Conservation (phyloP, 176 grass and related monocot genomes). For the Musa itinerans region DNA sequence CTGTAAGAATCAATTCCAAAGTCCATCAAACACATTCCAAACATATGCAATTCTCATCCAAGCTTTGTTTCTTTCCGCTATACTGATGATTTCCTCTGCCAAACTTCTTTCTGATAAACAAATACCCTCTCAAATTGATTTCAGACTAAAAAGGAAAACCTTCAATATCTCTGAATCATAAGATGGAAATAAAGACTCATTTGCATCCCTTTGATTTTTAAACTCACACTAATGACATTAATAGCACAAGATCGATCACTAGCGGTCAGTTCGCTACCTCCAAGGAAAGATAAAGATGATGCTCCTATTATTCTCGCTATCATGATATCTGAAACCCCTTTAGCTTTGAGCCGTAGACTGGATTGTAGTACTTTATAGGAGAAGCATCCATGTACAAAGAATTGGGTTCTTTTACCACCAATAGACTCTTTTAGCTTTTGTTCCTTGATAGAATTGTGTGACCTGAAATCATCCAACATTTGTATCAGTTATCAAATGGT, state of each 20-base stretch:
- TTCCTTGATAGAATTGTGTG: background rate
- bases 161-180: no score
- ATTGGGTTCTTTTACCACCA: background rate
- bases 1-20: background rate
- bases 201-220: no score
- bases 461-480: no score
- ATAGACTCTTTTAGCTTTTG: background rate
- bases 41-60: background rate
- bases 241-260: no score
- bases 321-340: background rate
- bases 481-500: no score
- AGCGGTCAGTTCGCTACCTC: no score
- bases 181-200: no score
- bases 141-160: no score
- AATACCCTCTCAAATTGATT: background rate
- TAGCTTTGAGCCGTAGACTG: conserved; percentile 3
- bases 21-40: background rate
- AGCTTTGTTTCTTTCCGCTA: background rate
- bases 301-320: no score
- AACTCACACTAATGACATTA: no score
- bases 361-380: background rate
- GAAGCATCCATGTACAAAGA: background rate
- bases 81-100: background rate
- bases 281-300: no score
- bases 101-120: background rate